Conservation (phyloP, 108 stramenopile genomes). For the Stephanodiscus triporus region DNA sequence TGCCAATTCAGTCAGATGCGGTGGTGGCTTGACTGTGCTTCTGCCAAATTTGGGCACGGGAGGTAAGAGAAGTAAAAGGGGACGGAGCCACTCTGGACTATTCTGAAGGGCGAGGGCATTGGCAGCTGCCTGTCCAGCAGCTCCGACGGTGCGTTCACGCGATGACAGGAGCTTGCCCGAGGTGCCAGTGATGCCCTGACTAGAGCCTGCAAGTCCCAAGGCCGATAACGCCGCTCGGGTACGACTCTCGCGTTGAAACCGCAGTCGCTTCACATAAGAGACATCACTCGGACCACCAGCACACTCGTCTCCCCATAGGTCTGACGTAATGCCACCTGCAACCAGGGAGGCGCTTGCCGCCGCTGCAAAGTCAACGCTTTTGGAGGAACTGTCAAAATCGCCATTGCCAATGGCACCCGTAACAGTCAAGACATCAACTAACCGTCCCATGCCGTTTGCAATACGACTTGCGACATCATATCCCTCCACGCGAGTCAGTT, state of each 20-base stretch:
- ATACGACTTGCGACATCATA: slow-evolving; percentile 80
- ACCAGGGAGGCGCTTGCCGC: slow-evolving; percentile 40
- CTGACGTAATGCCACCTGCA: slow-evolving; percentile 38
- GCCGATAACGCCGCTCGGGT: slow-evolving; percentile 28
- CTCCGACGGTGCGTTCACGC: slow-evolving; percentile 58
- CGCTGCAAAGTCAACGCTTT: slow-evolving; percentile 44
- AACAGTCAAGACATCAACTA: slow-evolving; percentile 76
- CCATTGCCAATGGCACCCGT: slow-evolving; percentile 80
- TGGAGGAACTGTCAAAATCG: slow-evolving; percentile 33
- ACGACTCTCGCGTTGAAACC: slow-evolving; percentile 58
- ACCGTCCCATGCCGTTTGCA: slow-evolving; percentile 76
- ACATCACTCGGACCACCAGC: slow-evolving; percentile 82
- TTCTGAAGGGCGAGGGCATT: slow-evolving; percentile 67
- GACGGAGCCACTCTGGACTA: slow-evolving; percentile 84
- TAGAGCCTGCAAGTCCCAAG: slow-evolving; percentile 30
- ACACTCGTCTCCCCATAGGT: slow-evolving; percentile 56
- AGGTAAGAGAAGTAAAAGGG: slow-evolving; percentile 68
- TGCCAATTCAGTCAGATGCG: slow-evolving; percentile 81
- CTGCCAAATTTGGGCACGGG: slow-evolving; percentile 66
- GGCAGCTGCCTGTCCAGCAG: slow-evolving; percentile 51
- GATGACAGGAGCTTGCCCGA: slow-evolving; percentile 65
- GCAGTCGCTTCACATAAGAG: slow-evolving; percentile 65
- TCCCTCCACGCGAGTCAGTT: slow-evolving; percentile 76
- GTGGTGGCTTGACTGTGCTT: slow-evolving; percentile 77
- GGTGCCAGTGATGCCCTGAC: slow-evolving; percentile 38